phyloP scores from a whole-genome alignment of 2,329 filamentous ascomycete species.

The Capronia epimyces region DNA sequence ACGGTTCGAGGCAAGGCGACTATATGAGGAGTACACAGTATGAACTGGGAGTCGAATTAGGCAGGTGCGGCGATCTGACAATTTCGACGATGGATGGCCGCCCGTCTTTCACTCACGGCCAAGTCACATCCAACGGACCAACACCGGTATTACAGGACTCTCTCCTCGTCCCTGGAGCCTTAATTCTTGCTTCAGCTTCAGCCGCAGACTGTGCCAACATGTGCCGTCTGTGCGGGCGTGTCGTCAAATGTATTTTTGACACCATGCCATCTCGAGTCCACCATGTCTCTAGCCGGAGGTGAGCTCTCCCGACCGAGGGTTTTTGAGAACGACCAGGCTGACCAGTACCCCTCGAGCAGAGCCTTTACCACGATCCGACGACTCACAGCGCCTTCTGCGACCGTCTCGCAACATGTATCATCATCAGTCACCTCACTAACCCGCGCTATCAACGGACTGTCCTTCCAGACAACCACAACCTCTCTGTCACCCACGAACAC shows the following conservation, averaged over 20 bases:
- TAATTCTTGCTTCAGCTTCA: not conserved
- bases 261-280: slow-evolving; percentile 27
- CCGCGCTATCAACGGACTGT: slow-evolving; percentile 20
- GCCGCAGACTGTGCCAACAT: slow-evolving; percentile 11
- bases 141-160: not conserved
- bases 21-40: too few species aligned
- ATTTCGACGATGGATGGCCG: not conserved
- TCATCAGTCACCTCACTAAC: slow-evolving; percentile 14
- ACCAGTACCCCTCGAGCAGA: slow-evolving; percentile 7
- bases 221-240: slow-evolving; percentile 29
- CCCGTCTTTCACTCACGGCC: not conserved
- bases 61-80: slow-evolving; percentile 19
- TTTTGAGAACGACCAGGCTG: not conserved
- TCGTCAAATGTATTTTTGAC: slow-evolving; percentile 30
- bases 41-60: not conserved
- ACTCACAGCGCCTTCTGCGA: slow-evolving; percentile 3
- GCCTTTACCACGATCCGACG: slow-evolving; percentile 25
- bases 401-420: not conserved
- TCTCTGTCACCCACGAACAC: slow-evolving; percentile 2
- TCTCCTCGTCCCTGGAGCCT: not conserved
- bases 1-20: too few species aligned
- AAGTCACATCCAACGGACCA: not conserved
- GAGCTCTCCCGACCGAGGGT: slow-evolving; percentile 1
- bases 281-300: slow-evolving; percentile 23
- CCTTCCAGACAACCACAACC: slow-evolving; percentile 5